phyloP scores from a whole-genome alignment of 2,329 filamentous ascomycete species.

The Colletotrichum lindemuthianum region DNA sequence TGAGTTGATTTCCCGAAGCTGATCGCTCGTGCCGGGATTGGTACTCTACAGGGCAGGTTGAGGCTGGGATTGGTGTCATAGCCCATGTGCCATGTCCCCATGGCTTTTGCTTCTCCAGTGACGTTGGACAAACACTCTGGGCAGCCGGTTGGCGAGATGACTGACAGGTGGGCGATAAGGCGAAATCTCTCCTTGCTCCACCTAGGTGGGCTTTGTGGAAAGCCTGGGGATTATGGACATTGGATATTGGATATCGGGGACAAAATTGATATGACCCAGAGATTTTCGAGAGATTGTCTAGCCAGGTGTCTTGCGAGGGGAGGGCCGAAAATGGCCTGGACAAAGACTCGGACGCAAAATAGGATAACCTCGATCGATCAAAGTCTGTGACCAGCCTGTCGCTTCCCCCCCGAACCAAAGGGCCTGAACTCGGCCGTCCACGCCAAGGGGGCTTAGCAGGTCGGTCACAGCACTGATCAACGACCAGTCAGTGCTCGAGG shows the following conservation, averaged over 20 bases:
- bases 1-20: constrained; percentile 6
- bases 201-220: constrained; percentile 2
- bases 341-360: too few relatives aligned
- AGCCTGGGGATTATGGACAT: not conserved
- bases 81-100: not conserved
- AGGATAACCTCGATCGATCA: too few relatives aligned
- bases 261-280: not conserved
- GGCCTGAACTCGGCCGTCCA: not conserved
- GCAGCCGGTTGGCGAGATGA: constrained; percentile 20
- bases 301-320: not conserved
- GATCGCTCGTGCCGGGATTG: constrained; percentile 4
- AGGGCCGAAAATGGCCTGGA: too few relatives aligned
- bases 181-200: constrained; percentile 20
- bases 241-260: constrained; percentile 7
- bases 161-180: constrained; percentile 18
- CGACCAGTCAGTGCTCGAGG: constrained; percentile 8
- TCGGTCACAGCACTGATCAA: not conserved
- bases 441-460: constrained; percentile 6
- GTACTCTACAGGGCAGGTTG: not conserved
- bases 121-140: constrained; percentile 12
- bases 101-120: constrained; percentile 15
- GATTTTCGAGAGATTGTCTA: not conserved
- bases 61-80: constrained; percentile 13
- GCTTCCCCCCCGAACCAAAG: too few relatives aligned
- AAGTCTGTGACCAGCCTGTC: too few relatives aligned